Percentiles rank a stretch among this genome's conserved stretches.
Conservation (phyloP, 2,329 filamentous ascomycete genomes). For the Colletotrichum sp. region DNA sequence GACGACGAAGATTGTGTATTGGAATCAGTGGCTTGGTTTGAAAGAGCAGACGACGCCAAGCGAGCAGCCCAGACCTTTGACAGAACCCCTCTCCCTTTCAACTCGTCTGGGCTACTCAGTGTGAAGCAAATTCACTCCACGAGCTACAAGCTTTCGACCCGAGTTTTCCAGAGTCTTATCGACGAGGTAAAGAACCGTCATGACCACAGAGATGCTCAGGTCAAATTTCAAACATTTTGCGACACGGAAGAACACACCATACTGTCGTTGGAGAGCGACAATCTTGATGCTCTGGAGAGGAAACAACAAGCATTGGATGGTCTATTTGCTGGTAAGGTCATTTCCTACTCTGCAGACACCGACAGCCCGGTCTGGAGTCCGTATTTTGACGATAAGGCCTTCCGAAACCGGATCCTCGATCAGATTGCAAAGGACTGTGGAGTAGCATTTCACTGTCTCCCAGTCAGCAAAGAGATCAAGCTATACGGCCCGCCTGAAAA, state of each 20-base stretch:
- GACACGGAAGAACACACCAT: slow-evolving; percentile 30
- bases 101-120: slow-evolving; percentile 36
- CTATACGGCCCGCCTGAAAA: slow-evolving; percentile 29
- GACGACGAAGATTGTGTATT: slow-evolving; percentile 33
- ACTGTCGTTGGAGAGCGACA: slow-evolving; percentile 43
- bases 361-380: slow-evolving; percentile 35
- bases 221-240: slow-evolving; percentile 29
- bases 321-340: slow-evolving; percentile 34
- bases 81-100: slow-evolving; percentile 32
- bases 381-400: slow-evolving; percentile 22
- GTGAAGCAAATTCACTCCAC: slow-evolving; percentile 39
- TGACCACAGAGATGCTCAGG: slow-evolving; percentile 36
- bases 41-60: slow-evolving; percentile 39
- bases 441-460: slow-evolving; percentile 34
- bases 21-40: slow-evolving; percentile 41
- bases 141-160: slow-evolving; percentile 40
- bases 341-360: slow-evolving; percentile 26
- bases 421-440: neutral
- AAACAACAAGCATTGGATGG: slow-evolving; percentile 36
- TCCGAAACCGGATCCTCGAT: neutral
- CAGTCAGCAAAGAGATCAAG: slow-evolving; percentile 30
- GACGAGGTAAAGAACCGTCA: slow-evolving; percentile 19
- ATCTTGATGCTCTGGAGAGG: slow-evolving; percentile 29
- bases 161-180: slow-evolving; percentile 39
- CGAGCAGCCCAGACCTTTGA: slow-evolving; percentile 37